Evolutionary conservation across 192 early-diverging fungal genomes (phyloP).

Genomic region (Entomortierella lignicola): DNA sequence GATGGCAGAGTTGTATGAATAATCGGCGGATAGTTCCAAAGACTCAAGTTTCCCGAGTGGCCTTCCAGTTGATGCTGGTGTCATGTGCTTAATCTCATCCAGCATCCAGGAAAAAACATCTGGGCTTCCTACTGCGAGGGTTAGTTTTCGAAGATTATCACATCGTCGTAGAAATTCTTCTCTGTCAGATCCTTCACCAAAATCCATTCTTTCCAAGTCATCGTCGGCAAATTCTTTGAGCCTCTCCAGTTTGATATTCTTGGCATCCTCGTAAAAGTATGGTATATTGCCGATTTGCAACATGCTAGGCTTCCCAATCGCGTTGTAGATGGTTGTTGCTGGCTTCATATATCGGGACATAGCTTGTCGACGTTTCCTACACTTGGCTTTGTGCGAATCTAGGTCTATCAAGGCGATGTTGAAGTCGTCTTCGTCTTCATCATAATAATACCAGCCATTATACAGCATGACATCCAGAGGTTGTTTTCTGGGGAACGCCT

Average conservation of each 20-base stretch:
- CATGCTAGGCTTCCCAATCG: neutral
- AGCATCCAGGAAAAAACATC: slow-evolving; percentile 11
- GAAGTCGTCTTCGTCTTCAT: no score
- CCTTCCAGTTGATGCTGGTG: neutral
- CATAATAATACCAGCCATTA: neutral
- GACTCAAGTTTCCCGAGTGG: neutral
- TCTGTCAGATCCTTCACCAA: slow-evolving; percentile 5
- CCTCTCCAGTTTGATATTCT: neutral
- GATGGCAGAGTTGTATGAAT: neutral
- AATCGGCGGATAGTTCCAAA: neutral
- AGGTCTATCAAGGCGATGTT: no score
- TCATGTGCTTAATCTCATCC: neutral
- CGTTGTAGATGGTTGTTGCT: neutral
- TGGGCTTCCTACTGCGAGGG: neutral
- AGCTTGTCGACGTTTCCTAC: neutral
- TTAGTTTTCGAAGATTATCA: neutral
- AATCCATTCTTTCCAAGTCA: neutral
- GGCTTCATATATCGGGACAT: neutral
- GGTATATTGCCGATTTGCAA: neutral
- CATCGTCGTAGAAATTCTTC: slow-evolving; percentile 18
- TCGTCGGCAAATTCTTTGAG: neutral
- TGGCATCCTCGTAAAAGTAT: neutral
- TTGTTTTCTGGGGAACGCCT: neutral
- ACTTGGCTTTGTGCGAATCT: no score
- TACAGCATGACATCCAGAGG: neutral